Base-by-base conservation (phyloP, 2,329 filamentous ascomycete species). In the Fusarium redolens region DNA sequence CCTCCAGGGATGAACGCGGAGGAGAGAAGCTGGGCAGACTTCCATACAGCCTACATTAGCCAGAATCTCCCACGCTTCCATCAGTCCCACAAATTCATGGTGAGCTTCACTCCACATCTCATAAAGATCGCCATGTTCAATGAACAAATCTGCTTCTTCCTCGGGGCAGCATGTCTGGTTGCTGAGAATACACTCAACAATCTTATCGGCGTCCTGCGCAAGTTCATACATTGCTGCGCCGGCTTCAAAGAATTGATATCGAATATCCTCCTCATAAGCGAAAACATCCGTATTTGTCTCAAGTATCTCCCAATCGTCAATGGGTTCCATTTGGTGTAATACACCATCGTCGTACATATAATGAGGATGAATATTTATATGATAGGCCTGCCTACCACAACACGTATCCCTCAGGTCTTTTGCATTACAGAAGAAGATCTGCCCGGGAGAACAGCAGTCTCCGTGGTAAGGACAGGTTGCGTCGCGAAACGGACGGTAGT, bases 1-100 rank as follows among this genome's bases (percentile, higher is more conserved):
- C 7, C 22, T 20, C 59, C 38, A 63, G 1, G 69, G 70, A 45
- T 72, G 70, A 1, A 18, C n/a, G 3, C 3, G 10, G 3, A 58
- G 22, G 13, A 47, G 40, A 3, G 47, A 31, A 20, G 69, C 50
- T 1, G 65, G 70, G 25, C 70, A 73, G 4, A 57, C 44, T 18
- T 73, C 70, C 69, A 73, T 73, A 28, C 55, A 61, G 10, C 59
- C 69, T 8, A 41, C 28, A 0, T 17, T 44, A 8, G 69, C 66
- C 9, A 72, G 57, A 20, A 17, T 30, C n/a, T 73, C 65, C 70
- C 70, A 73, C 2, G 20, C 51, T 3, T 66, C 44, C 1, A 37
- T 65, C 7, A 52, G 2, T 2, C 47, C 47, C 2, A 30, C 12
- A 11, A 73, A 33, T 0, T 68, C 22, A 1, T 67, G 35, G 5